Evolutionary conservation across 83 land plant genomes (phyloP).

Genomic region (Larix sibirica): DNA sequence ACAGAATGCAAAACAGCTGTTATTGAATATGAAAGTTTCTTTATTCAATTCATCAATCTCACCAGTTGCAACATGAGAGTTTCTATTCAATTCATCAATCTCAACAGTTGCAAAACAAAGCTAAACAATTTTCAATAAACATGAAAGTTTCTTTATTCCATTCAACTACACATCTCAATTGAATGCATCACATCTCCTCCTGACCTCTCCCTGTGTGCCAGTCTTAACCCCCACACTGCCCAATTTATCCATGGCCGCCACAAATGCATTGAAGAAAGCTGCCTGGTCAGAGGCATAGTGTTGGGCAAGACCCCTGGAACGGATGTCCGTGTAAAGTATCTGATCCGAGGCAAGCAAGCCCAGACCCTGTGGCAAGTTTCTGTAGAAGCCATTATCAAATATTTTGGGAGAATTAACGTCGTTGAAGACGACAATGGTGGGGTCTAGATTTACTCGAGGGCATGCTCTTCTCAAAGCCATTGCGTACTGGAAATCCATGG

Average conservation of each 20-base stretch:
- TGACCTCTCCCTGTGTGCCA: slow-evolving; percentile 56
- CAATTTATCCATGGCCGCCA: slow-evolving; percentile 58
- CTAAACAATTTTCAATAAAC: too few species aligned
- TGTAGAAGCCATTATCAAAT: slow-evolving; percentile 71
- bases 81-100: too few species aligned
- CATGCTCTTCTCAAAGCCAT: slow-evolving; percentile 38
- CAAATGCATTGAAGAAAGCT: slow-evolving; percentile 58
- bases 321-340: slow-evolving; percentile 35
- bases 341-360: slow-evolving; percentile 64
- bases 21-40: too few species aligned
- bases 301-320: slow-evolving; percentile 46
- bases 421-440: slow-evolving; percentile 38
- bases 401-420: slow-evolving; percentile 56
- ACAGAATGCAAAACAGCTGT: too few species aligned
- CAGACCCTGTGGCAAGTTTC: slow-evolving; percentile 45
- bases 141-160: too few species aligned
- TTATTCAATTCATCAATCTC: too few species aligned
- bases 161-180: slow-evolving; percentile 4
- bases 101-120: too few species aligned
- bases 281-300: slow-evolving; percentile 46
- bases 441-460: slow-evolving; percentile 17
- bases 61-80: too few species aligned
- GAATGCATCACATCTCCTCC: slow-evolving; percentile 51
- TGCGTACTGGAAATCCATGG: slow-evolving; percentile 34
- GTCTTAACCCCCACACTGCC: slow-evolving; percentile 40